phyloP scores from a whole-genome alignment of 169 alveolate genomes.

The Toxoplasma gondii region DNA sequence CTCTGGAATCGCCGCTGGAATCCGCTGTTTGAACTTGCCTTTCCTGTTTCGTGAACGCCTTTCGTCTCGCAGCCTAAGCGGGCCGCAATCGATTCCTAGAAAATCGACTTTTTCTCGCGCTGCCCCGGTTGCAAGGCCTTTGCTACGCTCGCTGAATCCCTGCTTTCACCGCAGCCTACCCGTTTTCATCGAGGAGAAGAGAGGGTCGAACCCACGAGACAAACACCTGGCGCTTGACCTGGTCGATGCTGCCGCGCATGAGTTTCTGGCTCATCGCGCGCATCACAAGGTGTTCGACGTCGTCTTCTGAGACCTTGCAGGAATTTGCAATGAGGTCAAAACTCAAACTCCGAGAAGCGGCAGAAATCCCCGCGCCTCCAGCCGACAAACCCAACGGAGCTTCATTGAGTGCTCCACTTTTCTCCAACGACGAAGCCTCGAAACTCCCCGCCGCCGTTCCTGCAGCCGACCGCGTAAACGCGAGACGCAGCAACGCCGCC shows the following conservation, averaged over 20 bases:
- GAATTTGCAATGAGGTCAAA: slow-evolving; percentile 34
- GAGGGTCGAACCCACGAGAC: slow-evolving; percentile 49
- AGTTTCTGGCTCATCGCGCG: slow-evolving; percentile 42
- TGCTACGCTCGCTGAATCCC: too few relatives aligned
- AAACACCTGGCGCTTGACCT: not conserved
- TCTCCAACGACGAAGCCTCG: not conserved
- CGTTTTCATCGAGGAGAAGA: slow-evolving; percentile 34
- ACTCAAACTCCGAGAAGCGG: slow-evolving; percentile 28
- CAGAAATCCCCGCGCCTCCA: not conserved
- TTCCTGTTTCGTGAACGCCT: too few relatives aligned
- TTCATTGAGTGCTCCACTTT: not conserved
- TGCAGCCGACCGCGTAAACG: slow-evolving; percentile 50
- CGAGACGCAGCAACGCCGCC: slow-evolving; percentile 49
- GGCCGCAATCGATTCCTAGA: too few relatives aligned
- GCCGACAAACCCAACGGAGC: not conserved
- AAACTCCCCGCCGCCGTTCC: slow-evolving; percentile 9
- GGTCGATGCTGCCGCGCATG: slow-evolving; percentile 33
- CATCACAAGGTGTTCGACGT: slow-evolving; percentile 39
- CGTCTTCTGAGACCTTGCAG: slow-evolving; percentile 27
- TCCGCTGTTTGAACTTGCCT: too few relatives aligned
- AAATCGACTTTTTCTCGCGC: too few relatives aligned
- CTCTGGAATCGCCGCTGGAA: too few relatives aligned
- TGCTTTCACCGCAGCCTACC: not conserved
- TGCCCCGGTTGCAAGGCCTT: too few relatives aligned
- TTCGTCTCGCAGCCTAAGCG: too few relatives aligned